Evolutionary conservation across 371 early-diverging fungal species (phyloP), one percentile per base, ranked within the genome.

Genomic region (Chytridium lagenaria): DNA sequence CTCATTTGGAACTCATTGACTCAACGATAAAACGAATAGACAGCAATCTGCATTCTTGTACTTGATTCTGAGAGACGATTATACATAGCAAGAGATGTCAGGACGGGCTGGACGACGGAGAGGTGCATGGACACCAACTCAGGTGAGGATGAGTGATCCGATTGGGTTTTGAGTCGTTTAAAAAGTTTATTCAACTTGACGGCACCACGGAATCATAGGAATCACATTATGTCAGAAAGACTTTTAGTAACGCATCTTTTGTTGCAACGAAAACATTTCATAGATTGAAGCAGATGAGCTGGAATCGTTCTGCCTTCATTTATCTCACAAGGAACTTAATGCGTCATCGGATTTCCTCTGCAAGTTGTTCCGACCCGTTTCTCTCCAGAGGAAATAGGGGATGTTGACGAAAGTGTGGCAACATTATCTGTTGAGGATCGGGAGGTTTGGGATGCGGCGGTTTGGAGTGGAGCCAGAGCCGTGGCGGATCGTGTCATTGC

Each of bases 231-330:
- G n/a, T n/a, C n/a, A n/a, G n/a, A n/a, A 5, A 7, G 55, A 55
- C 10, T 26, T 55, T 55, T 10, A 55, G 26, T 44, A 19, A 12
- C 44, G 19, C 19, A 44, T 44, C 44, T 12, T 44, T 44, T 19
- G 44, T 7, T 52, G 55, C 26, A 26, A 22, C 33, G 3, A 7
- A 61, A 36, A 36, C 12, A n/a, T n/a, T n/a, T n/a, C n/a, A n/a
- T 44, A 66, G 66, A 44, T 66, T 28, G 66, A 66, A 44, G 36
- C 26, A 3, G 66, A 66, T 26, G 66, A 66, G 44, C 66, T 66
- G 22, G 66, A 66, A 2, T 5, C 66, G 40, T 66, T 40, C 30
- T 66, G 66, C 66, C 49, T 66, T 2, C 26, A 15, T 30, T 26
- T 2, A 5, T 38, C 66, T 33, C 66, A 40, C 10, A 66, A 66